These are phyloP conservation scores for Didymella arachidicola DNA, from an alignment of 2,329 filamentous ascomycete genomes.

Conservation along the genomic window DNA sequence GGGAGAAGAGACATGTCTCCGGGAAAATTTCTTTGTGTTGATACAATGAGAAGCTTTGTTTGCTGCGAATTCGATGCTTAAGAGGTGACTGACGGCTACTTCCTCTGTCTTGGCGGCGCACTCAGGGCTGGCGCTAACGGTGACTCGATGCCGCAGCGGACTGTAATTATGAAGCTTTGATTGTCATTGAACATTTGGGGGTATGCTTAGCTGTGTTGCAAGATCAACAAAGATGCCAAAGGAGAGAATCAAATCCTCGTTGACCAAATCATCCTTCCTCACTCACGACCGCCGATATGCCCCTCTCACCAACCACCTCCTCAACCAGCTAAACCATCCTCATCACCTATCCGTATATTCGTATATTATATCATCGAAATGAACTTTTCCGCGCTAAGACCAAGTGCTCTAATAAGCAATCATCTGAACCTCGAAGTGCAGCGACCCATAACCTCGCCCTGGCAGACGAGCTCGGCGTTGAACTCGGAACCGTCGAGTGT, in stretches of 20 bases:
- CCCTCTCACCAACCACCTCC: background rate
- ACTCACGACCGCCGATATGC: background rate
- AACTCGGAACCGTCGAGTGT: slow-evolving; percentile 98
- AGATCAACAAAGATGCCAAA: slow-evolving; percentile 15
- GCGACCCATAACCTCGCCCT: slow-evolving; percentile 98
- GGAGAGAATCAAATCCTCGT: slow-evolving; percentile 6
- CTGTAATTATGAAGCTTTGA: slow-evolving; percentile 9
- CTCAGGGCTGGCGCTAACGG: too few relatives aligned
- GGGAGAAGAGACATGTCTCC: too few relatives aligned
- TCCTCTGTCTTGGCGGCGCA: too few relatives aligned
- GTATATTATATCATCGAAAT: slow-evolving; percentile 8
- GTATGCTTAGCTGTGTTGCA: slow-evolving; percentile 13
- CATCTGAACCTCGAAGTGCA: slow-evolving; percentile 88
- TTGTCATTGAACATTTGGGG: slow-evolving; percentile 19
- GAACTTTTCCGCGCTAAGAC: slow-evolving; percentile 4
- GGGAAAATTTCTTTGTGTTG: too few relatives aligned
- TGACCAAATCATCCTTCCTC: background rate
- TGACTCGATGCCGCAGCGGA: background rate
- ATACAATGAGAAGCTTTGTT: too few relatives aligned
- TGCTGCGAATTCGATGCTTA: too few relatives aligned
- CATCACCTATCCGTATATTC: slow-evolving; percentile 6
- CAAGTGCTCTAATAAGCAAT: background rate
- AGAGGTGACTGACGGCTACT: too few relatives aligned
- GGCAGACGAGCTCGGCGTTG: slow-evolving; percentile 97
- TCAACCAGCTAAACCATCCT: background rate